Base-by-base conservation (phyloP, 2,329 filamentous ascomycete species). In the Akanthomyces muscarius region DNA sequence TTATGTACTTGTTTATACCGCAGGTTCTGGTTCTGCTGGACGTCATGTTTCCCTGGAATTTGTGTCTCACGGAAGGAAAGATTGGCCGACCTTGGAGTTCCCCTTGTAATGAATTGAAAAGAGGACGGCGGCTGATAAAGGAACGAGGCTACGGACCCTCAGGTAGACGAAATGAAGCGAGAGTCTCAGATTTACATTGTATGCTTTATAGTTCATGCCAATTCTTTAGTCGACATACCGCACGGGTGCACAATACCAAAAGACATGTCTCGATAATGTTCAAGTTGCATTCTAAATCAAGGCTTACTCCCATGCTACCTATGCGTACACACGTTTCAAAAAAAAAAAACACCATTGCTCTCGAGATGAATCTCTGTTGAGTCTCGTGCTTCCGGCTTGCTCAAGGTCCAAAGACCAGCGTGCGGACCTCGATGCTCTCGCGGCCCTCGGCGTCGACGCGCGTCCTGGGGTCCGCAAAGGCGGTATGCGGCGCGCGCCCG, bases 381-480 rank as follows among this genome's bases (percentile, higher is more conserved):
- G 10, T 8, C n/a, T 6, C 21, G 21, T 21, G 44, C 18, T 50
- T 64, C 18, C 11, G 16, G 6, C 8, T 51, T 8, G 13, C 21
- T 77, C 66, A 83, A 16, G 81, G 79, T 0, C 89, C 90, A 81
- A 97, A 96, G 0, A 97, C 89, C 74, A 97, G 79, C 42, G 90
- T 87, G 69, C 93, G 83, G 18, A 97, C 90, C 75, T 97, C 93
- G 72, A 97, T 96, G 72, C 92, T 96, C 80, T 96, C 90, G 67
- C 92, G 83, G 0, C 84, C 84, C 66, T 87, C 86, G 5, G 89
- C 91, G 52, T 88, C 89, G 21, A 81, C 77, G 3, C 86, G 84
- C 1, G 89, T 91, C 64, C 88, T 79, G 2, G 90, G 88, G 72
- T 97, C 89, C 45, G 82, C 79, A 75, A 97, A 97, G 0, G 92